Percentiles rank a stretch among this genome's conserved stretches.
Evolutionary conservation across 202 grass and related monocot species (phyloP).

Genomic region (Panicum virgatum): DNA sequence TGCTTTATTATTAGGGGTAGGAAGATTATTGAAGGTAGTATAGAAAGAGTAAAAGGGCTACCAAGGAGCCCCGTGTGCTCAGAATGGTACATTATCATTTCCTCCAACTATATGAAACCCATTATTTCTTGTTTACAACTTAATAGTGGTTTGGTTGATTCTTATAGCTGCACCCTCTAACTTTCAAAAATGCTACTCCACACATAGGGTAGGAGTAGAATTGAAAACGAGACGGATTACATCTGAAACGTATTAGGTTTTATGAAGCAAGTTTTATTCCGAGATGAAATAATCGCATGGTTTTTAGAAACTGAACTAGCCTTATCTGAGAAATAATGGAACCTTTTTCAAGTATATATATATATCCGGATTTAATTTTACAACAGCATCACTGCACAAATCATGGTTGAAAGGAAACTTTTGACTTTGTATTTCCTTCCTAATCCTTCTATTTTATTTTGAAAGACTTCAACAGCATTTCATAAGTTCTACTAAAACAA

Average conservation of each 20-base stretch:
- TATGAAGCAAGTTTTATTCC: background rate
- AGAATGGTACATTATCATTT: slow-evolving; percentile 1
- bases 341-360: background rate
- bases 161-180: too few species aligned
- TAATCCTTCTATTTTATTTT: background rate
- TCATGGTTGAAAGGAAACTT: too few species aligned
- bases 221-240: background rate
- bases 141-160: background rate
- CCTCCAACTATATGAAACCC: background rate
- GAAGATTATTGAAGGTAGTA: slow-evolving; percentile 1
- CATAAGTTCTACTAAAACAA: background rate
- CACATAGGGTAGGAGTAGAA: too few species aligned
- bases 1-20: background rate
- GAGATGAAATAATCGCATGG: too few species aligned
- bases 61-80: background rate
- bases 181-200: background rate
- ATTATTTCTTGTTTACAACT: background rate
- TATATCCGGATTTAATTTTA: too few species aligned
- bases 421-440: too few species aligned
- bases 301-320: too few species aligned
- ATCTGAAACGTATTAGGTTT: background rate
- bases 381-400: too few species aligned
- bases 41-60: background rate
- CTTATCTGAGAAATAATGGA: too few species aligned
- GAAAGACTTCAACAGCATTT: background rate